A percentile compares a stretch with the other conserved stretches of the same genome.
Conservation (phyloP, 2,329 filamentous ascomycete genomes). For the Paraconiothyrium sp. region DNA sequence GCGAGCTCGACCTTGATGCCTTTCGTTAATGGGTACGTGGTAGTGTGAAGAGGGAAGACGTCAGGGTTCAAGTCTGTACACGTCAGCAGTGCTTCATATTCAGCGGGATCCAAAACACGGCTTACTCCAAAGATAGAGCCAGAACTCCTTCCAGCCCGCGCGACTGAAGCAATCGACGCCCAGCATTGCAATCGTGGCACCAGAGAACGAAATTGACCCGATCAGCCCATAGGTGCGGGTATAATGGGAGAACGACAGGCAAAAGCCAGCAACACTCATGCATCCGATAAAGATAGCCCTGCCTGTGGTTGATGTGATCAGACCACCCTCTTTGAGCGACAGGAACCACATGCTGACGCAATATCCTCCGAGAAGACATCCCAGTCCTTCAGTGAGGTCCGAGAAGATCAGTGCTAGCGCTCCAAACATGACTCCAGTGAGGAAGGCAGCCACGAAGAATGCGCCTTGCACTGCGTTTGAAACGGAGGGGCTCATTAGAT, state of each 20-base stretch:
- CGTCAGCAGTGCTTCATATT: constrained; percentile 23
- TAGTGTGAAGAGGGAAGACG: constrained; percentile 79
- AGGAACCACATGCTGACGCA: constrained; percentile 91
- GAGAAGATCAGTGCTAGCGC: constrained; percentile 79
- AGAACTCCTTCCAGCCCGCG: constrained; percentile 95
- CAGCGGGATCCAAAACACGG: constrained; percentile 15
- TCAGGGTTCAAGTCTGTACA: constrained; percentile 71
- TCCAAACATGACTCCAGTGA: constrained; percentile 79
- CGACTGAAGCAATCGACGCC: constrained; percentile 91
- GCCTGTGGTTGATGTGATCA: constrained; percentile 69
- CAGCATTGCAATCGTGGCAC: constrained; percentile 79
- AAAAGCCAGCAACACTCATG: constrained; percentile 74
- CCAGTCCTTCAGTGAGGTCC: constrained; percentile 85
- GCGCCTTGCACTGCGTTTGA: constrained; percentile 81
- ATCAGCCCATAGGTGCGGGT: constrained; percentile 84
- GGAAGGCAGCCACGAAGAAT: constrained; percentile 80
- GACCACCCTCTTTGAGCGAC: constrained; percentile 76
- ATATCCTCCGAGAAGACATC: constrained; percentile 87
- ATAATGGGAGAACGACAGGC: constrained; percentile 75
- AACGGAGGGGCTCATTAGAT: constrained; percentile 85
- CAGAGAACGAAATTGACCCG: constrained; percentile 78
- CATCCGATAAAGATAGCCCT: constrained; percentile 79
- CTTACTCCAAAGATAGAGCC: constrained; percentile 87
- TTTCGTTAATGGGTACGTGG: constrained; percentile 84
- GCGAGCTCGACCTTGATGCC: constrained; percentile 88